These are phyloP conservation scores for Phaffomyces thermotolerans DNA, from an alignment of 805 yeast genomes.

Conservation along the genomic window DNA sequence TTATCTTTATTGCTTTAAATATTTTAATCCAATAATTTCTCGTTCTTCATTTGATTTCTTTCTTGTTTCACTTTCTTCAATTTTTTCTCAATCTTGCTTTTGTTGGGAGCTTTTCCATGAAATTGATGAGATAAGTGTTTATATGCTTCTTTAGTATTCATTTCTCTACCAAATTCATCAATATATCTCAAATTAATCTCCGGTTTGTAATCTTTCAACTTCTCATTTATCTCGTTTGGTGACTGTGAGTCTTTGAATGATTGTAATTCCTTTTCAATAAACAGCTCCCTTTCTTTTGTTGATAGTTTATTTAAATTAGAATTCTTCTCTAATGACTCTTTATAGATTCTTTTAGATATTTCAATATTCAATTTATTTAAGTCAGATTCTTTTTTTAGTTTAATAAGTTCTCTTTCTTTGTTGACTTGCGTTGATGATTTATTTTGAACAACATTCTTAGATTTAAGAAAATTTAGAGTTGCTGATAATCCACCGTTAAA, in stretches of 20 bases:
- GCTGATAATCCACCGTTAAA: conserved; percentile 21
- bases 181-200: conserved; percentile 41
- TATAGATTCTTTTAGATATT: conserved; percentile 11
- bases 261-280: conserved; percentile 23
- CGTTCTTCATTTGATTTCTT: conserved; percentile 1
- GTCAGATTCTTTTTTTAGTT: conserved; percentile 13
- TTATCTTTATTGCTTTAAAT: background rate
- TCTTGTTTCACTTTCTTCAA: conserved; percentile 17
- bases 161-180: conserved; percentile 44
- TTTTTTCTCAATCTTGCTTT: conserved; percentile 18
- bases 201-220: conserved; percentile 35
- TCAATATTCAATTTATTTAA: conserved; percentile 11
- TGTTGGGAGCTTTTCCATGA: conserved; percentile 38
- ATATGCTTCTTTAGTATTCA: conserved; percentile 49
- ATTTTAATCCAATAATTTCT: background rate
- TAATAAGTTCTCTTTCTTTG: conserved; percentile 7
- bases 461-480: conserved; percentile 15
- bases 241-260: conserved; percentile 6
- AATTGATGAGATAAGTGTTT: conserved; percentile 54
- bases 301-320: conserved; percentile 24
- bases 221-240: conserved; percentile 8
- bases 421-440: conserved; percentile 8
- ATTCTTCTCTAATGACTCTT: conserved; percentile 11
- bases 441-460: conserved; percentile 14
- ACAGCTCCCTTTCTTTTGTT: conserved; percentile 35